Conservation (phyloP, 2,329 filamentous ascomycete genomes). For the Ciborinia camelliae region DNA sequence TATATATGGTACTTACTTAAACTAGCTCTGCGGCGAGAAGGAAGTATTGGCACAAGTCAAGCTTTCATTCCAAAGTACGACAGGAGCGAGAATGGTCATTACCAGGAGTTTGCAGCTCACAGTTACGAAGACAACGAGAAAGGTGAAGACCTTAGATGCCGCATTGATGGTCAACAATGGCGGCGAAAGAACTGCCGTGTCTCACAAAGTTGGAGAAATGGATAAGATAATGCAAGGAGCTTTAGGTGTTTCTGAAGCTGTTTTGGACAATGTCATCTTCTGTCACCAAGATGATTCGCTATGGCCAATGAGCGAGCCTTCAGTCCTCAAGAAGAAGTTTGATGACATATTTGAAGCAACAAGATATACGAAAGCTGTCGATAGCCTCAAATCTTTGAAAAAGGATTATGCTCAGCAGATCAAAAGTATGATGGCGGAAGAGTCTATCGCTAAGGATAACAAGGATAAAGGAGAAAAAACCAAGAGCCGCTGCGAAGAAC, state of each 20-base stretch:
- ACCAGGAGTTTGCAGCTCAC: slow-evolving; percentile 82
- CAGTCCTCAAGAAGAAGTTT: slow-evolving; percentile 84
- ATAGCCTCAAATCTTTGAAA: slow-evolving; percentile 82
- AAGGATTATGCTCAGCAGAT: slow-evolving; percentile 81
- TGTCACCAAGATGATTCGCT: slow-evolving; percentile 97
- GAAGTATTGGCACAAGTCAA: slow-evolving; percentile 91
- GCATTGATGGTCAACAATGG: slow-evolving; percentile 71
- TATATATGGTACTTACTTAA: slow-evolving; percentile 25
- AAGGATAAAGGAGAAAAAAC: slow-evolving; percentile 79
- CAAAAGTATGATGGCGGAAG: slow-evolving; percentile 66
- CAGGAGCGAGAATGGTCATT: slow-evolving; percentile 74
- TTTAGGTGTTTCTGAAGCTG: slow-evolving; percentile 83
- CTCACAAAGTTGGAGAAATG: slow-evolving; percentile 75
- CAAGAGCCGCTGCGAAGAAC: slow-evolving; percentile 59
- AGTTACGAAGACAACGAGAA: slow-evolving; percentile 69
- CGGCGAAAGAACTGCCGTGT: slow-evolving; percentile 75
- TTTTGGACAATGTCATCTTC: slow-evolving; percentile 94
- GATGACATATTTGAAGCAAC: slow-evolving; percentile 97
- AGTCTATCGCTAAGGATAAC: slow-evolving; percentile 74
- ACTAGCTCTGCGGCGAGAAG: slow-evolving; percentile 72
- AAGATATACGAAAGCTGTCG: slow-evolving; percentile 96
- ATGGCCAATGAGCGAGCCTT: slow-evolving; percentile 91
- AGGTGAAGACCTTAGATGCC: slow-evolving; percentile 79
- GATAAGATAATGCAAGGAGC: slow-evolving; percentile 81
- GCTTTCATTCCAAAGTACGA: slow-evolving; percentile 77